phyloP scores from a whole-genome alignment of 768 basidiomycete species.

The Phylloporus sp. region DNA sequence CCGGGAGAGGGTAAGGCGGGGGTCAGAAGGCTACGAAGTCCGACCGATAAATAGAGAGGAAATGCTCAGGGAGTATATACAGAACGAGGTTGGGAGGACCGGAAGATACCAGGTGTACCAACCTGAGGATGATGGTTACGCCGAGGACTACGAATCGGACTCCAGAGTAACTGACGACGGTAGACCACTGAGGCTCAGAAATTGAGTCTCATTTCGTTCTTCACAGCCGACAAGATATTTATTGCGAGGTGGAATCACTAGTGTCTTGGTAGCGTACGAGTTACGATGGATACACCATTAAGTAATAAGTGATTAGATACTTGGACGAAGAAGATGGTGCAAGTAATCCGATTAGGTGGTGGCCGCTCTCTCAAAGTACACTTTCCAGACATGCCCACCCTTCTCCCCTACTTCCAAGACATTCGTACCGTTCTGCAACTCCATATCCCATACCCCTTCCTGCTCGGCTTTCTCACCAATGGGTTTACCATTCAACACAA shows the following conservation, averaged over 20 bases:
- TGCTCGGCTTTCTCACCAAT: slow-evolving; percentile 43
- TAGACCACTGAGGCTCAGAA: slow-evolving; percentile 13
- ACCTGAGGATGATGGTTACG: slow-evolving; percentile 48
- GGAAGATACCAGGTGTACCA: slow-evolving; percentile 67
- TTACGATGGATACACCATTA: slow-evolving; percentile 29
- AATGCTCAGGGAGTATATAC: slow-evolving; percentile 55
- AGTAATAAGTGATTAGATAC: slow-evolving; percentile 29
- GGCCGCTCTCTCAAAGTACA: slow-evolving; percentile 50
- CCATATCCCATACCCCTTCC: slow-evolving; percentile 57
- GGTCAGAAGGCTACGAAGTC: slow-evolving; percentile 83
- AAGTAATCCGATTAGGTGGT: slow-evolving; percentile 18
- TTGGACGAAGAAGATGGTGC: slow-evolving; percentile 7
- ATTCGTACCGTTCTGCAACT: slow-evolving; percentile 53
- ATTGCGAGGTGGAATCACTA: slow-evolving; percentile 15
- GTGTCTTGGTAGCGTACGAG: slow-evolving; percentile 22
- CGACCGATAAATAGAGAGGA: slow-evolving; percentile 56
- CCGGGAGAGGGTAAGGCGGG: slow-evolving; percentile 46
- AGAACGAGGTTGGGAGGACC: slow-evolving; percentile 46
- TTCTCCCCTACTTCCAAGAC: slow-evolving; percentile 70
- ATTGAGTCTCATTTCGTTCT: slow-evolving; percentile 5
- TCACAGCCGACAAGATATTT: slow-evolving; percentile 1
- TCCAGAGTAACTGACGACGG: slow-evolving; percentile 20
- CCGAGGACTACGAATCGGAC: slow-evolving; percentile 33
- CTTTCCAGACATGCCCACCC: slow-evolving; percentile 65
- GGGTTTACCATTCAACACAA: slow-evolving; percentile 57